Evolutionary conservation across 108 stramenopile species (phyloP).

Genomic region (Conticribra weissflogii): DNA sequence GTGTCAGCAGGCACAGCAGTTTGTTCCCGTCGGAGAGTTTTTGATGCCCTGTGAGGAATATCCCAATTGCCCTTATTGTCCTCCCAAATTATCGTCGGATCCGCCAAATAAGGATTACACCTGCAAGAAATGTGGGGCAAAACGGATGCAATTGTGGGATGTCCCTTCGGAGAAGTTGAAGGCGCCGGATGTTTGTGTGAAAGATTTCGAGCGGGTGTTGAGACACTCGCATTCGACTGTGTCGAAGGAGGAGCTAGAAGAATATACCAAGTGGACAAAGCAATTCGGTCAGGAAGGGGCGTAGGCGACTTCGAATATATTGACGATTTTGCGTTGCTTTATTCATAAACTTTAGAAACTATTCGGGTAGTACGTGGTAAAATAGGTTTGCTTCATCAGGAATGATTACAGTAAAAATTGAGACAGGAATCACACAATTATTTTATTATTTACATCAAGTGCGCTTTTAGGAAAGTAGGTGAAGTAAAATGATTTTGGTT

Average conservation of each 20-base stretch:
- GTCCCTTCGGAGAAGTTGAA: conserved; percentile 83
- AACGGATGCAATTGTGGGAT: conserved; percentile 93
- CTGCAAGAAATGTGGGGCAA: conserved; percentile 88
- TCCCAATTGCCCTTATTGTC: conserved; percentile 92
- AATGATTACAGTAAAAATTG: no score
- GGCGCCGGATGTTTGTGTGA: conserved; percentile 69
- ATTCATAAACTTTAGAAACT: neutral
- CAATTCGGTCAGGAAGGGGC: conserved; percentile 98
- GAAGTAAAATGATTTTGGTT: no score
- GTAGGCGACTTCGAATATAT: conserved; percentile 18
- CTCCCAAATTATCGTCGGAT: conserved; percentile 83
- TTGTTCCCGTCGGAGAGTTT: conserved; percentile 61
- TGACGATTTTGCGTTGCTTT: neutral
- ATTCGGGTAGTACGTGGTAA: neutral
- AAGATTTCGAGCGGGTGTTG: conserved; percentile 84
- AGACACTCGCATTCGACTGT: conserved; percentile 82
- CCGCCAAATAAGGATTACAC: conserved; percentile 69
- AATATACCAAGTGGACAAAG: conserved; percentile 95
- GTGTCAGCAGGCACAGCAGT: conserved; percentile 96
- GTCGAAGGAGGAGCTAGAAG: conserved; percentile 89
- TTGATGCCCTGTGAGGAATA: conserved; percentile 81
- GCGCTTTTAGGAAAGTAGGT: no score
- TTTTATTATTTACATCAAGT: no score
- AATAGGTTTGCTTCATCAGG: no score
- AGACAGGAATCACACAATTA: no score